Conservation (phyloP, 768 basidiomycete species). For the Xerocomellus dryophilus region DNA sequence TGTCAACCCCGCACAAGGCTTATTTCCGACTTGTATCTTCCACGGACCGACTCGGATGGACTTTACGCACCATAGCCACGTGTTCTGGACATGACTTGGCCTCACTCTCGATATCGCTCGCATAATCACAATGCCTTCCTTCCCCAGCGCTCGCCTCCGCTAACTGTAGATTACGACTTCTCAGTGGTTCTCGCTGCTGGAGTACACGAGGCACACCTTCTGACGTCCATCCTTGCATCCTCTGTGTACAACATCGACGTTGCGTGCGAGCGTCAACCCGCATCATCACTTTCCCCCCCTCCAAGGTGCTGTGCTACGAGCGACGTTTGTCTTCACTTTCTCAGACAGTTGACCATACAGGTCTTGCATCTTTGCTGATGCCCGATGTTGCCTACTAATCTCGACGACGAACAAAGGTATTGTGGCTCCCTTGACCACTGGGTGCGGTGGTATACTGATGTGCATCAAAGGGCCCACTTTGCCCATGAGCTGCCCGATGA, state of each 20-base stretch:
- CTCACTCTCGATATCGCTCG: slow-evolving; percentile 5
- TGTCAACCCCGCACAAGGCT: slow-evolving; percentile 10
- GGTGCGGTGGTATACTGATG: neutral
- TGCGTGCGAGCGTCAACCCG: neutral
- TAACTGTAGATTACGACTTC: slow-evolving; percentile 18
- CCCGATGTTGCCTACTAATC: slow-evolving; percentile 28
- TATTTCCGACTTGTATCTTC: slow-evolving; percentile 8
- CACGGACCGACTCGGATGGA: slow-evolving; percentile 12
- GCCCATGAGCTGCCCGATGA: slow-evolving; percentile 31
- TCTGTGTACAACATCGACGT: slow-evolving; percentile 4
- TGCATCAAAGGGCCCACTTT: slow-evolving; percentile 17
- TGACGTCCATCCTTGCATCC: slow-evolving; percentile 3
- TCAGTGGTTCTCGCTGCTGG: slow-evolving; percentile 22
- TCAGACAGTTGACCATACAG: neutral
- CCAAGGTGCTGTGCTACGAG: too few species aligned
- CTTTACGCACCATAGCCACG: slow-evolving; percentile 23
- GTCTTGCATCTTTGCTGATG: slow-evolving; percentile 14
- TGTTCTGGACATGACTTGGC: slow-evolving; percentile 21
- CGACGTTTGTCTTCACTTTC: too few species aligned
- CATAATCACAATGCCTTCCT: slow-evolving; percentile 13
- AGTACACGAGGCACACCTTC: slow-evolving; percentile 25
- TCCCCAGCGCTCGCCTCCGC: slow-evolving; percentile 5
- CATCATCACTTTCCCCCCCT: slow-evolving; percentile 1
- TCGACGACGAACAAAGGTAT: slow-evolving; percentile 31
- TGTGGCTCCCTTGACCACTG: neutral